These are phyloP conservation scores for Hypoxylon sp. DNA, from an alignment of 2,329 filamentous ascomycete genomes.

Conservation along the genomic window DNA sequence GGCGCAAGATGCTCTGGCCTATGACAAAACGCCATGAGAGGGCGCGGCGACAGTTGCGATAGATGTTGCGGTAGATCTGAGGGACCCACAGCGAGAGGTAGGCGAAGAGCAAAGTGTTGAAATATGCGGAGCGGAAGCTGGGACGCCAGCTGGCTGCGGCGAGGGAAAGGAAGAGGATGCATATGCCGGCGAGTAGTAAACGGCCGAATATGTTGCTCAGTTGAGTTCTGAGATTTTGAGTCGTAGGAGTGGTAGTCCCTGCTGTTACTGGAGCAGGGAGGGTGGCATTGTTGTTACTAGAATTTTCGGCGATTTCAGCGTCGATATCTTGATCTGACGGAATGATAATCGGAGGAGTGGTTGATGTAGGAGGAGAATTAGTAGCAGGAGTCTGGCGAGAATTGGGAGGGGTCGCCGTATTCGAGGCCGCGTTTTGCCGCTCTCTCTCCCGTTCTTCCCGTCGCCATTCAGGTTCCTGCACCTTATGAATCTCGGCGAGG, in stretches of 20 bases:
- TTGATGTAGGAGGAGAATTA: constrained; percentile 46
- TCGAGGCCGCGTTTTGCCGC: constrained; percentile 50
- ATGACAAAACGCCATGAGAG: constrained; percentile 92
- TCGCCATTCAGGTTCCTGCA: constrained; percentile 72
- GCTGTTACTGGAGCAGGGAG: constrained; percentile 52
- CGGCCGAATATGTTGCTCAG: constrained; percentile 72
- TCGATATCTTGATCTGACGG: constrained; percentile 76
- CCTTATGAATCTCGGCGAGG: constrained; percentile 71
- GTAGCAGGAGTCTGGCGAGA: constrained; percentile 46
- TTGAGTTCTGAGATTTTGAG: constrained; percentile 54
- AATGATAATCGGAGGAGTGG: constrained; percentile 68
- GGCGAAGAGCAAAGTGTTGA: constrained; percentile 75
- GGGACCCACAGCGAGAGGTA: constrained; percentile 95
- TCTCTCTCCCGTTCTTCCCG: constrained; percentile 58
- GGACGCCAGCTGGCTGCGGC: constrained; percentile 74
- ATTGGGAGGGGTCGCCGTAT: constrained; percentile 45
- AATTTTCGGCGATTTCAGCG: constrained; percentile 68
- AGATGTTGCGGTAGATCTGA: constrained; percentile 90
- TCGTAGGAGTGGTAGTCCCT: constrained; percentile 51
- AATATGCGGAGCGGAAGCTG: constrained; percentile 68
- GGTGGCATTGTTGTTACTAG: constrained; percentile 49
- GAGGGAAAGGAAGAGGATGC: constrained; percentile 71
- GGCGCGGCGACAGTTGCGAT: constrained; percentile 91
- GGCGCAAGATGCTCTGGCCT: constrained; percentile 83
- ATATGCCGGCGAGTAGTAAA: constrained; percentile 69